Evolutionary conservation across 2,329 filamentous ascomycete genomes (phyloP).

Genomic region (Scedosporium dehoogii): DNA sequence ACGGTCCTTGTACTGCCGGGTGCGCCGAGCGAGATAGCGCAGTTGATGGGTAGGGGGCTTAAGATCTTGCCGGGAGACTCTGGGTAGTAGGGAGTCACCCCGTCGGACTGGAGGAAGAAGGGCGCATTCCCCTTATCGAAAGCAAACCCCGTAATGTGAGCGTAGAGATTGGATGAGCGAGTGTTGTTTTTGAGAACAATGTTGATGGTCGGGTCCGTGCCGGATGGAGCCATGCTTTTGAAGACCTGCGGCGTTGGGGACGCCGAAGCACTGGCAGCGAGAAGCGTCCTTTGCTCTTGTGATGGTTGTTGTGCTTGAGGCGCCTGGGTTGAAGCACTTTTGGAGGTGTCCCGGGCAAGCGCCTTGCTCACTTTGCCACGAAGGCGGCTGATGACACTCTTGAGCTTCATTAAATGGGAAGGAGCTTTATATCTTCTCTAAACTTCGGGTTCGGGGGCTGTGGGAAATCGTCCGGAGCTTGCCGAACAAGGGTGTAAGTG

Average conservation of each 20-base stretch:
- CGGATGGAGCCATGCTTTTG: neutral
- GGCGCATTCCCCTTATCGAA: conserved; percentile 48
- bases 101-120: conserved; percentile 56
- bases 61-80: conserved; percentile 41
- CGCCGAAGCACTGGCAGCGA: neutral
- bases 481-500: no score
- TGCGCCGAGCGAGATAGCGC: conserved; percentile 52
- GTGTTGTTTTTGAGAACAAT: conserved; percentile 59
- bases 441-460: no score
- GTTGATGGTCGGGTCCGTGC: conserved; percentile 32
- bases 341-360: neutral
- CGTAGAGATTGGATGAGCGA: conserved; percentile 44
- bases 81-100: conserved; percentile 55
- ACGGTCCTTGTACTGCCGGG: conserved; percentile 50
- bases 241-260: neutral
- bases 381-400: neutral
- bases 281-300: neutral
- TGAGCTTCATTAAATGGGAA: neutral
- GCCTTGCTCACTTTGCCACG: neutral
- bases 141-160: conserved; percentile 60
- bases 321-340: neutral
- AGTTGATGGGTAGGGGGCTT: conserved; percentile 43
- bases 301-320: neutral
- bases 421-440: neutral
- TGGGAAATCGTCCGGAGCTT: no score